Percentiles rank a stretch among this genome's conserved stretches.
Evolutionary conservation across 306 rosid species (phyloP).

Genomic region (Inga laurina): DNA sequence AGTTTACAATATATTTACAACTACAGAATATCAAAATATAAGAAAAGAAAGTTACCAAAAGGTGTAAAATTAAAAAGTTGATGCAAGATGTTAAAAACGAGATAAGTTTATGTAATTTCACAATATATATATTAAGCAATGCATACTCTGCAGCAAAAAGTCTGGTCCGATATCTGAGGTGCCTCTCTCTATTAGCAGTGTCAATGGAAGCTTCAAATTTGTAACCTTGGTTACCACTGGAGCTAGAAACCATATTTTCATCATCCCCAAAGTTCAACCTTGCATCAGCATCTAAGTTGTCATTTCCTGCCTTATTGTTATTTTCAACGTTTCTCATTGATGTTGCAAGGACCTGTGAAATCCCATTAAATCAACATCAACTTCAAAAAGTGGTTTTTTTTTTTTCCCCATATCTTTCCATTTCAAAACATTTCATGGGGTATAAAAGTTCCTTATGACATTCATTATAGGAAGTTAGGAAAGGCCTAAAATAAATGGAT

Average conservation of each 20-base stretch:
- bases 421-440: neutral
- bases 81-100: neutral
- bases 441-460: neutral
- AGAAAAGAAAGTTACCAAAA: neutral
- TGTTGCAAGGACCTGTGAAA: conserved; percentile 85
- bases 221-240: conserved; percentile 43
- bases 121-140: conserved; percentile 1
- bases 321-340: conserved; percentile 59
- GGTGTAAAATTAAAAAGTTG: neutral
- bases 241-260: conserved; percentile 87
- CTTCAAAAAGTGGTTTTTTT: neutral
- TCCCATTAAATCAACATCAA: conserved; percentile 24
- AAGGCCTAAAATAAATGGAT: neutral
- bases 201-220: conserved; percentile 50
- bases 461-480: neutral
- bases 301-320: conserved; percentile 45
- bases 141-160: conserved; percentile 98
- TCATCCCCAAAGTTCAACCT: conserved; percentile 64
- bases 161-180: conserved; percentile 95
- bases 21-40: neutral
- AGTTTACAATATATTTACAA: neutral
- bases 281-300: conserved; percentile 63
- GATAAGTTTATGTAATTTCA: neutral
- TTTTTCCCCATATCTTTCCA: neutral
- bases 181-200: conserved; percentile 70